Evolutionary conservation across 345 rosid genomes (phyloP).

Genomic region (Combretum micranthum): DNA sequence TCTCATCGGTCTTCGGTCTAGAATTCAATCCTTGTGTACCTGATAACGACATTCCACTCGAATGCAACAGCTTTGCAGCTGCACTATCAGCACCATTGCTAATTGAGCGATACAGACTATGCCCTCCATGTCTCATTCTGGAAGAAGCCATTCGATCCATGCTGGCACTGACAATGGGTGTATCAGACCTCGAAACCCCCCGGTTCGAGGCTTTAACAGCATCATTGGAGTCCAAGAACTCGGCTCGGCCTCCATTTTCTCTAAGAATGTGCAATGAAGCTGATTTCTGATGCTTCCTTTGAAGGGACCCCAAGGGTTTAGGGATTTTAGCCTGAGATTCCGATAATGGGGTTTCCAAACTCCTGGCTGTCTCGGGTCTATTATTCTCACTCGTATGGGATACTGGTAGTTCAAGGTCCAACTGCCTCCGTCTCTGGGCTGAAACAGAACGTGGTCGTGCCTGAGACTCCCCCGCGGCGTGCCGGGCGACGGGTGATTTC

Average conservation of each 20-base stretch:
- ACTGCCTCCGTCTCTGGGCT: slow-evolving; percentile 42
- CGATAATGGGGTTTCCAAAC: slow-evolving; percentile 41
- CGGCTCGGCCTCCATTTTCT: slow-evolving; percentile 20
- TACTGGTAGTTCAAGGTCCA: slow-evolving; percentile 24
- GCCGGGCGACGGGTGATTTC: slow-evolving; percentile 27
- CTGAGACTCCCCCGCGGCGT: slow-evolving; percentile 12
- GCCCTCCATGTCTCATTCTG: slow-evolving; percentile 16
- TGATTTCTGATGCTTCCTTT: slow-evolving; percentile 16
- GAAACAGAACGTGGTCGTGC: slow-evolving; percentile 32
- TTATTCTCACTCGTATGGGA: slow-evolving; percentile 36
- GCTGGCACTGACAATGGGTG: slow-evolving; percentile 20
- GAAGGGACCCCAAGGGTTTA: slow-evolving; percentile 7
- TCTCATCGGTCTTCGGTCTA: background rate
- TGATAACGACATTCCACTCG: slow-evolving; percentile 30
- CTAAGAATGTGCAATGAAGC: slow-evolving; percentile 27
- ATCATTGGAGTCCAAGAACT: background rate
- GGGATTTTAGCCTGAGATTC: slow-evolving; percentile 7
- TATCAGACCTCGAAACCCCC: slow-evolving; percentile 15
- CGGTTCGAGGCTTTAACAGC: slow-evolving; percentile 1
- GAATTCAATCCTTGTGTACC: slow-evolving; percentile 1
- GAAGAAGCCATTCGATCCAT: slow-evolving; percentile 19
- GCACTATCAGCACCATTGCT: slow-evolving; percentile 25
- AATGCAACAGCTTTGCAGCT: slow-evolving; percentile 64
- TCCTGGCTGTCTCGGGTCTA: slow-evolving; percentile 30
- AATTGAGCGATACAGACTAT: slow-evolving; percentile 21